These are phyloP conservation scores for Hirschioporus abietinus DNA, from an alignment of 768 basidiomycete species.

Conservation along the genomic window DNA sequence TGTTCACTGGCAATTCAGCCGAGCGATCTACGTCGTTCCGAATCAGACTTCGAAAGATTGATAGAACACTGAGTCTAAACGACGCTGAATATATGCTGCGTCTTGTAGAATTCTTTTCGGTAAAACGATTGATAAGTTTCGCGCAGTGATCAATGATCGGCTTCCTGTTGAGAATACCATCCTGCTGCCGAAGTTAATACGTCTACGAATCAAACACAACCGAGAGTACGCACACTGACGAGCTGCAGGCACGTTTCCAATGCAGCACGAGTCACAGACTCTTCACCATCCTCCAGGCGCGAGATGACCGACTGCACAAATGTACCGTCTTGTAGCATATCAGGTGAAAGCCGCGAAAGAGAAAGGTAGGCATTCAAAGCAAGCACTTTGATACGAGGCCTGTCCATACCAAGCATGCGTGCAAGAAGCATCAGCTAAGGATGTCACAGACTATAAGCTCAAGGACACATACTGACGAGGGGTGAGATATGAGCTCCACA, in stretches of 20 bases:
- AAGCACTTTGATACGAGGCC: conserved; percentile 55
- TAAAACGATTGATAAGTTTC: neutral
- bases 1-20: neutral
- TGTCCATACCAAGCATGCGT: conserved; percentile 23
- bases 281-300: conserved; percentile 39
- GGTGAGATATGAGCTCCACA: conserved; percentile 60
- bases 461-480: conserved; percentile 60
- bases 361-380: conserved; percentile 54
- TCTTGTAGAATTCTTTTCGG: neutral
- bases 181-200: neutral
- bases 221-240: conserved; percentile 24
- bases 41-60: neutral
- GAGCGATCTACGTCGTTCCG: neutral
- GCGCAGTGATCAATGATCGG: neutral
- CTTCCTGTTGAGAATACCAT: neutral
- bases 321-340: conserved; percentile 28
- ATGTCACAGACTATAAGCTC: neutral
- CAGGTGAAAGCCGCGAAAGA: conserved; percentile 41
- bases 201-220: neutral
- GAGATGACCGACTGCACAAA: conserved; percentile 28
- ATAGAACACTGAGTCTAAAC: neutral
- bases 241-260: conserved; percentile 27
- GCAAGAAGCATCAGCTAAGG: neutral
- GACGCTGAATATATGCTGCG: neutral
- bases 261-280: conserved; percentile 41